Evolutionary conservation across 169 alveolate genomes (phyloP).

Genomic region (Cyclospora cayetanensis): DNA sequence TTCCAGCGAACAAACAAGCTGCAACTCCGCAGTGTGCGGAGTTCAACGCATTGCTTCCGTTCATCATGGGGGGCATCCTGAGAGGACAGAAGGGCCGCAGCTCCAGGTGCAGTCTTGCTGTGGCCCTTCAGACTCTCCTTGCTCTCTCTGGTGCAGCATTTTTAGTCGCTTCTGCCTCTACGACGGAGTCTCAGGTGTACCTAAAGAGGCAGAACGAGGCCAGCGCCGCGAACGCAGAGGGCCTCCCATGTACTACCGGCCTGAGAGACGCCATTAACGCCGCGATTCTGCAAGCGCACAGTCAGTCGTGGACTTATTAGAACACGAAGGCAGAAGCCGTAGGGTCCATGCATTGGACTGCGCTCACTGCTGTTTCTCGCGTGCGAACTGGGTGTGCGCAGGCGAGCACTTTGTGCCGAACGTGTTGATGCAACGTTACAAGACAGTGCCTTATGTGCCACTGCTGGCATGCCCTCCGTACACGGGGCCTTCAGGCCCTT

Average conservation of each 20-base stretch:
- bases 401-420: neutral
- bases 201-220: neutral
- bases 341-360: conserved; percentile 5
- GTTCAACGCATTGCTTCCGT: too few relatives aligned
- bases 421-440: neutral
- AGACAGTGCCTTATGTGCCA: conserved; percentile 37
- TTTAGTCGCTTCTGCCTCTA: too few relatives aligned
- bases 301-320: neutral
- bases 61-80: too few relatives aligned
- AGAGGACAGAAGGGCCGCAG: too few relatives aligned
- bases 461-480: conserved; percentile 14
- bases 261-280: conserved; percentile 61
- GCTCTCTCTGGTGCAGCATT: too few relatives aligned
- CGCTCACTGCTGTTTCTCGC: neutral
- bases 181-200: too few relatives aligned
- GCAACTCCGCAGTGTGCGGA: too few relatives aligned
- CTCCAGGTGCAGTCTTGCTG: too few relatives aligned
- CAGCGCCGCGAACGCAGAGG: neutral
- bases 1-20: too few relatives aligned
- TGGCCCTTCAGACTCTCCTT: too few relatives aligned
- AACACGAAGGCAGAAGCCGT: neutral
- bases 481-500: neutral
- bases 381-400: neutral
- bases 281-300: neutral
- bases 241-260: conserved; percentile 37